Base-by-base conservation (phyloP, 1,284 basidiomycete species). In the Tylopilus sp. region DNA sequence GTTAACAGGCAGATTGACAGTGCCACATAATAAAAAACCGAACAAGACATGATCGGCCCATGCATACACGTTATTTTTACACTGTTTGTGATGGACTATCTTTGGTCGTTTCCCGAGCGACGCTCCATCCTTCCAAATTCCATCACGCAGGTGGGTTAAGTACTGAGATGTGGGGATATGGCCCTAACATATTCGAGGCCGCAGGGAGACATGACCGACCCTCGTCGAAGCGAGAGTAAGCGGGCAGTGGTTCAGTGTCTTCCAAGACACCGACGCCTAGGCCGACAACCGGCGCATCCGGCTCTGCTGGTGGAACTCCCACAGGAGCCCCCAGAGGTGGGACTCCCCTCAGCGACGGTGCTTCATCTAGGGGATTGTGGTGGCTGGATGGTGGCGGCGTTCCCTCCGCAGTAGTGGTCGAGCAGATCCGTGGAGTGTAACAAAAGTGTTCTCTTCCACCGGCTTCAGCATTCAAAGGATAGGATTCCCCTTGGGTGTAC, bases 181-280 rank as follows among this genome's bases (percentile, higher is more conserved):
- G 59, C n/a, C 59, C 54, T 31, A 65, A 40, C 0, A 39, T 44
- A 13, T 55, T 51, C 15, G 52, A 50, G 16, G 51, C 46, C 3
- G 34, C 23, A 11, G 44, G 46, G 13, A 40, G 51, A n/a, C 36
- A 39, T 12, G 49, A 36, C 7, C 41, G 46, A 28, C 28, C 39
- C 16, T 49, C 40, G 16, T 55, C 59, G 21, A 61, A 61, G 13
- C 46, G 50, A 12, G 49, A 55, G 41, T 66, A 65, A 33, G 48
- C 44, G 9, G 63, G 60, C 4, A 25, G 51, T n/a, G 43, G 51
- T 25, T 43, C 52, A 10, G 9, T 18, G 10, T 37, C 37, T 25
- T 52, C 52, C 43, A 6, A 19, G n/a, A 29, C 29, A 28, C 43
- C 40, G 35, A 52, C 41, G 5, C 50, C 46, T 23, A 47, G 42